Percentiles rank a stretch among this genome's conserved stretches.
Conservation (phyloP, 768 basidiomycete species). For the Pholiota conissans region DNA sequence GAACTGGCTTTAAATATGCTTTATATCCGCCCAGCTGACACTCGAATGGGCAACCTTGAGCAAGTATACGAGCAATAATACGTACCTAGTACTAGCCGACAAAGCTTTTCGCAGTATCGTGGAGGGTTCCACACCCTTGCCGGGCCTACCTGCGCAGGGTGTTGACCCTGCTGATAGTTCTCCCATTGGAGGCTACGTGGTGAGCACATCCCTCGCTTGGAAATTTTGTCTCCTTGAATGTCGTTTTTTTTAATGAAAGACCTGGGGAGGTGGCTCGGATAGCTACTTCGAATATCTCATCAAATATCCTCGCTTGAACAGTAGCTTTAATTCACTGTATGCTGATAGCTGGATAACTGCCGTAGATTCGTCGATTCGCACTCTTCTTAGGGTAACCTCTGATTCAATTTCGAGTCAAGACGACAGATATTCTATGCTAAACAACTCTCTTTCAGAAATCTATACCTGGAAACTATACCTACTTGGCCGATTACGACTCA, state of each 20-base stretch:
- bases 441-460: too few relatives aligned
- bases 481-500: conserved; percentile 65
- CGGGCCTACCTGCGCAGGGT: conserved; percentile 57
- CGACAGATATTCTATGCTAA: too few relatives aligned
- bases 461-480: conserved; percentile 58
- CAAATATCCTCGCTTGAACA: conserved; percentile 68
- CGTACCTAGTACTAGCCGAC: conserved; percentile 33
- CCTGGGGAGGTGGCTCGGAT: conserved; percentile 72
- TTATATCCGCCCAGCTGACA: conserved; percentile 39
- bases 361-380: conserved; percentile 68
- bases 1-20: too few relatives aligned
- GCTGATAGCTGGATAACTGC: conserved; percentile 69
- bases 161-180: conserved; percentile 55
- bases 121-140: conserved; percentile 34
- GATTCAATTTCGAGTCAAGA: too few relatives aligned
- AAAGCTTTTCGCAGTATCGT: background rate
- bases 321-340: conserved; percentile 60
- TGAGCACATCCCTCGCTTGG: conserved; percentile 21
- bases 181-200: conserved; percentile 56
- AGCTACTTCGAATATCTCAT: conserved; percentile 80
- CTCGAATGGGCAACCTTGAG: conserved; percentile 60
- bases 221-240: background rate
- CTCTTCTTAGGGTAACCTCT: conserved; percentile 47
- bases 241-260: conserved; percentile 22
- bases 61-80: conserved; percentile 58